A percentile compares a stretch with the other conserved stretches of the same genome.
Evolutionary conservation across 305 asterid genomes (phyloP).

Genomic region (Ruellia speciosa): DNA sequence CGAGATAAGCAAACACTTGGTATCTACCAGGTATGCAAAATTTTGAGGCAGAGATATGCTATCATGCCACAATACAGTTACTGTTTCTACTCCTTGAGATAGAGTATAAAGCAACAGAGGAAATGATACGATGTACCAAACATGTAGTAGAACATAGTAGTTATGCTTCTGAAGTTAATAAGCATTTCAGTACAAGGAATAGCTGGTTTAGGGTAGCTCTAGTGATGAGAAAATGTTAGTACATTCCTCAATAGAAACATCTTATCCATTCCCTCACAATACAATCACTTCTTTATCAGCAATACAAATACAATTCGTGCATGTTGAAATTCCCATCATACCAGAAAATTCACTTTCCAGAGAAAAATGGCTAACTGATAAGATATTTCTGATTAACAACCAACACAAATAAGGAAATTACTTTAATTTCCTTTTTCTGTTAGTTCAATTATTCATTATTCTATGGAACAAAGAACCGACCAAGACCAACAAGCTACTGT

Average conservation of each 20-base stretch:
- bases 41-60: slow-evolving; percentile 37
- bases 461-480: slow-evolving; percentile 3
- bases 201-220: slow-evolving; percentile 29
- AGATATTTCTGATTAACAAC: not conserved
- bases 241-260: not conserved
- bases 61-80: slow-evolving; percentile 25
- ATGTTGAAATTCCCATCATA: slow-evolving; percentile 5
- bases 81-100: slow-evolving; percentile 31
- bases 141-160: slow-evolving; percentile 29
- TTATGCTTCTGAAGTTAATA: slow-evolving; percentile 33
- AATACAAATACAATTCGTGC: slow-evolving; percentile 4
- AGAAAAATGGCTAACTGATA: not conserved
- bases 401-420: not conserved
- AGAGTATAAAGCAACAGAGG: slow-evolving; percentile 36
- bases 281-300: not conserved
- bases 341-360: not conserved
- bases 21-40: slow-evolving; percentile 30
- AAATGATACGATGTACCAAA: slow-evolving; percentile 27
- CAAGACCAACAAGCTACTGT: not conserved
- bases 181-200: slow-evolving; percentile 31
- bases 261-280: not conserved
- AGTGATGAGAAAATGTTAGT: slow-evolving; percentile 27
- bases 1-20: slow-evolving; percentile 28
- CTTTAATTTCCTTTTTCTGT: slow-evolving; percentile 1
- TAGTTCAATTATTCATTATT: slow-evolving; percentile 1